Evolutionary conservation across 768 basidiomycete species (phyloP), one percentile per base, ranked within the genome.

Genomic region (Lactarius vividus): DNA sequence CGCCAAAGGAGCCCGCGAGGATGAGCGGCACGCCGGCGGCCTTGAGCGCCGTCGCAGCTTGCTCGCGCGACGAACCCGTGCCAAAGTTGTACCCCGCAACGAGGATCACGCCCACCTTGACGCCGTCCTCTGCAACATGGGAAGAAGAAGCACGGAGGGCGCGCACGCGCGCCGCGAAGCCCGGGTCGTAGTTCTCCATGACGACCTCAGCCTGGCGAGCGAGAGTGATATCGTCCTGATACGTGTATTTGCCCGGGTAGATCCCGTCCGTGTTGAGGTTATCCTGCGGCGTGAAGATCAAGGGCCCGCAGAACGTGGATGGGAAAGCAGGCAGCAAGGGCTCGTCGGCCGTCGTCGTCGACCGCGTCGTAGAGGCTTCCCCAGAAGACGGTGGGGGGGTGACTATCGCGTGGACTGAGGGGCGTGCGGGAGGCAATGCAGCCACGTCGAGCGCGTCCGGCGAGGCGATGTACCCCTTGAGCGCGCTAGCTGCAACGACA

Each of bases 211-310:
- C 96, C 76, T 98, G 97, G 33, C 88, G 85, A 67, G 88, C 89
- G 40, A 94, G 93, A 2, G 96, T 98, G 75, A 99, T 97, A 73
- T 98, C 97, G 75, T 99, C 97, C 77, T 97, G 95, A 77, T 99
- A 99, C 7, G 96, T 99, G 77, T 97, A 98, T 77, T 97, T 98
- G 23, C 96, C 96, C 0, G 97, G 97, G 79, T 99, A 99, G 72
- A 99, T 94, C 1, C 92, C 97, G 73, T 99, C 97, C 1, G 97
- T 99, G 76, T 96, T 98, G 66, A 99, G 77, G 74, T 99, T 99
- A 76, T 99, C 97, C 73, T 98, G 95, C 0, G 97, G 97, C 0
- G 88, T 84, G 72, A 98, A 99, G 49, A 98, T 78, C n/a, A 98
- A 78, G 0, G 88, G 87, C 1, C 97, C 97, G 0, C 84, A 77